phyloP scores from a whole-genome alignment of 495 filamentous ascomycete species.

The Penicillium chermesinum region DNA sequence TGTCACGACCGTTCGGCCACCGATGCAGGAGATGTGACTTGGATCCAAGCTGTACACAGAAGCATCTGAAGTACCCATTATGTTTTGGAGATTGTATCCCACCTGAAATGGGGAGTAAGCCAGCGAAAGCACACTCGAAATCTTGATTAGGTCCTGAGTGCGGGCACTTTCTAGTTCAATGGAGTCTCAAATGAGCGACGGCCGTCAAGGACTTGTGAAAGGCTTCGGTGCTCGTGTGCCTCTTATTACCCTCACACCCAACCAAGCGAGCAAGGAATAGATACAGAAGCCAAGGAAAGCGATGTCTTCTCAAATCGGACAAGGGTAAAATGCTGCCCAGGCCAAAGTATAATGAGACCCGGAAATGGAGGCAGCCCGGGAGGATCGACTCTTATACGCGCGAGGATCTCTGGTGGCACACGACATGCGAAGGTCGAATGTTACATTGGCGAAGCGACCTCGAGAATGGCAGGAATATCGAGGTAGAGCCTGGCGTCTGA shows the following conservation, averaged over 20 bases:
- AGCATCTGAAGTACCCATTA: too few relatives aligned
- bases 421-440: conserved; percentile 10
- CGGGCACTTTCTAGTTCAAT: not conserved
- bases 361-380: conserved; percentile 5
- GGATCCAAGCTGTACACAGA: conserved; percentile 28
- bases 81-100: too few relatives aligned
- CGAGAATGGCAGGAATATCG: not conserved
- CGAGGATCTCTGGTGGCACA: conserved; percentile 13
- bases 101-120: not conserved
- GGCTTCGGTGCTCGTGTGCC: too few relatives aligned
- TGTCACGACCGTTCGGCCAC: conserved; percentile 33
- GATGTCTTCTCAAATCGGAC: conserved; percentile 10
- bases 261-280: conserved; percentile 11
- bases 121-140: too few relatives aligned
- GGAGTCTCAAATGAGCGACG: not conserved
- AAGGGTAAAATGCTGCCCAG: conserved; percentile 18
- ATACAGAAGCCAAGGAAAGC: conserved; percentile 9
- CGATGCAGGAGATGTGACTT: conserved; percentile 33
- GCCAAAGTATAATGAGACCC: conserved; percentile 19
- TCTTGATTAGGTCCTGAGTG: too few relatives aligned
- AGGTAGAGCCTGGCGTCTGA: not conserved
- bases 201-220: too few relatives aligned
- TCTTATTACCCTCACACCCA: conserved; percentile 5
- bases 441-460: conserved; percentile 10
- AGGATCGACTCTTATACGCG: conserved; percentile 18